phyloP scores from a whole-genome alignment of 257 asterid genomes.

The Mentha longifolia region DNA sequence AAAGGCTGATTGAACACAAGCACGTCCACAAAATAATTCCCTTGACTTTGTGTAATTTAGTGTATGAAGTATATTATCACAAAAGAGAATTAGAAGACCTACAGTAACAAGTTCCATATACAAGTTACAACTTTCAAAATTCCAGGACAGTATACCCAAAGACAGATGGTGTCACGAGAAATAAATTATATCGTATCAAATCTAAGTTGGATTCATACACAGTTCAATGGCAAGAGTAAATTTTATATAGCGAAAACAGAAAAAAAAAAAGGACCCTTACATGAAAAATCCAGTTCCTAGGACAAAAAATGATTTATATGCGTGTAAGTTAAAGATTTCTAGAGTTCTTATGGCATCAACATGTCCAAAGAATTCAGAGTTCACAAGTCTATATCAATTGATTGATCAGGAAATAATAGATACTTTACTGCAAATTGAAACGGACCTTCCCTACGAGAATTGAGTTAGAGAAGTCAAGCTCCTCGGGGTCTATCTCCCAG shows the following conservation, averaged over 20 bases:
- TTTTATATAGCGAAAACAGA: too few species aligned
- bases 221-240: slow-evolving; percentile 1
- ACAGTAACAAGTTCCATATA: neutral
- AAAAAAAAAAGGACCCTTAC: neutral
- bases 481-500: slow-evolving; percentile 97
- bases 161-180: neutral
- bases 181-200: slow-evolving; percentile 1
- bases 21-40: neutral
- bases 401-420: slow-evolving; percentile 4
- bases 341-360: slow-evolving; percentile 17
- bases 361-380: slow-evolving; percentile 19
- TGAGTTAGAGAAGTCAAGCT: slow-evolving; percentile 85
- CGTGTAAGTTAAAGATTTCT: neutral
- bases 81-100: neutral
- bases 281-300: neutral
- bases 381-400: slow-evolving; percentile 23
- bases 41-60: neutral
- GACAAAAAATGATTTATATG: slow-evolving; percentile 2
- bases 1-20: neutral
- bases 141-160: slow-evolving; percentile 1
- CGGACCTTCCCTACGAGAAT: slow-evolving; percentile 87
- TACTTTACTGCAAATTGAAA: slow-evolving; percentile 25
- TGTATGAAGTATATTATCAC: neutral
- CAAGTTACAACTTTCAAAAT: neutral
- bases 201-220: slow-evolving; percentile 18